Percentiles rank a stretch among this genome's conserved stretches.
These are phyloP conservation scores for Dictyostelium purpureum DNA, from an alignment of 78 protist genomes.

Conservation along the genomic window DNA sequence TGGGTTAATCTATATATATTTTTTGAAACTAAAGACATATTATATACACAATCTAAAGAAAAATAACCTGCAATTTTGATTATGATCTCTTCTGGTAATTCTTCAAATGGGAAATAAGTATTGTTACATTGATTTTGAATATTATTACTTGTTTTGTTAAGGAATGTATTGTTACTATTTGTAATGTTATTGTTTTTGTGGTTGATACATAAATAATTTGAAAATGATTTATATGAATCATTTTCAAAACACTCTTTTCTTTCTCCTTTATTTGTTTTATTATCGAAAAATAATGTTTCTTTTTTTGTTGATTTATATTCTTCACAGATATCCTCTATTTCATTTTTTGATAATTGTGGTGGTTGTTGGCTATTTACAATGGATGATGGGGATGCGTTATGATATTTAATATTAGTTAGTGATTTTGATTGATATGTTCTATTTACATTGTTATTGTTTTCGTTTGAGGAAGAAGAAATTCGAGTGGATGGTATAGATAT, in stretches of 20 bases:
- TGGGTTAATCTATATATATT: constrained; percentile 26
- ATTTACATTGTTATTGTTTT: background rate
- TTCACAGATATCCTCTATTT: background rate
- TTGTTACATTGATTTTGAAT: background rate
- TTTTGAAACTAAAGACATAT: background rate
- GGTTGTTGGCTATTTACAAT: too few species aligned
- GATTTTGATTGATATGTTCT: too few species aligned
- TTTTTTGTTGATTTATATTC: too few species aligned
- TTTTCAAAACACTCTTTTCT: background rate
- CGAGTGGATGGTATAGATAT: background rate
- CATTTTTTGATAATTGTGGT: background rate
- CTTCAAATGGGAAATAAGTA: background rate
- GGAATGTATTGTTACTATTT: background rate
- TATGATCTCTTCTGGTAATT: constrained; percentile 48
- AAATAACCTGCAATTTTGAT: constrained; percentile 5
- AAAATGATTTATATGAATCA: background rate
- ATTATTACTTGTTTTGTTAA: background rate
- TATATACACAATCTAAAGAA: background rate
- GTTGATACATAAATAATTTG: background rate
- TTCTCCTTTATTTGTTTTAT: background rate
- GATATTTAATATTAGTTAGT: too few species aligned
- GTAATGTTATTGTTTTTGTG: background rate
- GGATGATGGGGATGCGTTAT: background rate
- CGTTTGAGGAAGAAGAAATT: background rate
- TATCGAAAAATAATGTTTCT: background rate